These are phyloP conservation scores for Cyphellophora europaea DNA, from an alignment of 2,329 filamentous ascomycete species.

Conservation along the genomic window DNA sequence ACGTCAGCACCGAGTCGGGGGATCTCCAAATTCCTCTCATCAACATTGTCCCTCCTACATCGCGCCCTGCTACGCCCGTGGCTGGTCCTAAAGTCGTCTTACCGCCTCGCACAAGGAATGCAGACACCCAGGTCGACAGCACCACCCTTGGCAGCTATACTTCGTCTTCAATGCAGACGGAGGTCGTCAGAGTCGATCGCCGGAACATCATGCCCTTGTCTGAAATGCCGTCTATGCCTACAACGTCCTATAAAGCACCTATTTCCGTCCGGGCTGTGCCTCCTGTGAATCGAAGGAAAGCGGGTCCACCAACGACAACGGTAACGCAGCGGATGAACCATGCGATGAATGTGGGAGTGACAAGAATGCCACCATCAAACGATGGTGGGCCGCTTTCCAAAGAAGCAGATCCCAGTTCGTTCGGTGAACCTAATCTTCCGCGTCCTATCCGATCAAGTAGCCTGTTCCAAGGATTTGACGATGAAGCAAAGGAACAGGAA, in stretches of 20 bases:
- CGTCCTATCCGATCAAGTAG: conserved; percentile 70
- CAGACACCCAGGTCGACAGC: conserved; percentile 67
- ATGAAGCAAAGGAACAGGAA: conserved; percentile 43
- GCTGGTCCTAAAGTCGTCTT: conserved; percentile 56
- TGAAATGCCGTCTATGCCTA: conserved; percentile 69
- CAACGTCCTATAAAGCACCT: conserved; percentile 38
- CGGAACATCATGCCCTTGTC: conserved; percentile 64
- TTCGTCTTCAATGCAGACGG: conserved; percentile 68
- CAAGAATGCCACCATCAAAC: neutral
- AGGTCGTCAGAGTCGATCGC: conserved; percentile 78
- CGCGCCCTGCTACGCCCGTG: conserved; percentile 69
- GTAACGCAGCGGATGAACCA: neutral
- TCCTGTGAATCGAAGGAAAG: conserved; percentile 36
- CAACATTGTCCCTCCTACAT: conserved; percentile 79
- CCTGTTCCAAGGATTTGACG: conserved; percentile 78
- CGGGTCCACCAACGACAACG: neutral
- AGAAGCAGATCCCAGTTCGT: neutral
- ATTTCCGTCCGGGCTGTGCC: conserved; percentile 21
- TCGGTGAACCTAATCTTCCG: conserved; percentile 38
- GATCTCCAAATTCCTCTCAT: conserved; percentile 67
- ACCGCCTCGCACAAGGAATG: conserved; percentile 71
- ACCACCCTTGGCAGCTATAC: conserved; percentile 36
- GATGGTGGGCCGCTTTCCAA: neutral
- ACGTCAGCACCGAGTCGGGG: conserved; percentile 14
- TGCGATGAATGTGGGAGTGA: neutral